Base-by-base conservation (phyloP, 2,329 filamentous ascomycete species). In the Aureobasidium sp. region DNA sequence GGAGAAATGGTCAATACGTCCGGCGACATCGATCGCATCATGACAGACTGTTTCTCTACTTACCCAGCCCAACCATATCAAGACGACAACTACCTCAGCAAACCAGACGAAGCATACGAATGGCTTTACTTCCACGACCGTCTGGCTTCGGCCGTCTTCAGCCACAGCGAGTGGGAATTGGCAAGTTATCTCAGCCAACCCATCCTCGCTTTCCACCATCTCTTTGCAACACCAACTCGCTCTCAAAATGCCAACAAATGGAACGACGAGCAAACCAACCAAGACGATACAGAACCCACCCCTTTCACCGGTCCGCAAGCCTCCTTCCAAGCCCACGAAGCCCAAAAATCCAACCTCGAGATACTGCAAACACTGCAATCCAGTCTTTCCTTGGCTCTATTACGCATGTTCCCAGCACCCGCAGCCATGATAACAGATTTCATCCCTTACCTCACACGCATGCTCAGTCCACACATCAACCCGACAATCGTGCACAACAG, bases 51-150 rank as follows among this genome's bases (percentile, higher is more conserved):
- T 61, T 95, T 96, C 64, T 77, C 86, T 19, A 80, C 86, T 59
- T 98, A 95, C 67, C 90, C 91, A 0, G 83, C 81, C 37, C 87
- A 90, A 61, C 84, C 90, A 17, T 98, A 86, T 70, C 94, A 96
- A 71, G 93, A 98, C 66, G 93, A 98, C 68, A 86, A 84, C 1
- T 85, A 88, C 60, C 81, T 98, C 27, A 87, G 84, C 29, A 98
- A 98, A 65, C 94, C 94, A 0, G 83, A 85, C 59, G 74, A 79
- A 1, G 88, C 88, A 0, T 95, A 95, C 68, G 91, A 96, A 64
- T 98, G 93, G 93, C 79, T 98, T 53, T 78, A 94, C 67, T 97
- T 98, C 69, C 88, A 96, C 68, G 93, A 97, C 63, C 74, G 76
- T 0, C 83, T 95, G 58, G 89, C 88, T 21, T 83, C 84, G 1